Percentiles rank a stretch among this genome's conserved stretches.
phyloP scores from a whole-genome alignment of 1,284 basidiomycete species.

The Peniophora sp. region DNA sequence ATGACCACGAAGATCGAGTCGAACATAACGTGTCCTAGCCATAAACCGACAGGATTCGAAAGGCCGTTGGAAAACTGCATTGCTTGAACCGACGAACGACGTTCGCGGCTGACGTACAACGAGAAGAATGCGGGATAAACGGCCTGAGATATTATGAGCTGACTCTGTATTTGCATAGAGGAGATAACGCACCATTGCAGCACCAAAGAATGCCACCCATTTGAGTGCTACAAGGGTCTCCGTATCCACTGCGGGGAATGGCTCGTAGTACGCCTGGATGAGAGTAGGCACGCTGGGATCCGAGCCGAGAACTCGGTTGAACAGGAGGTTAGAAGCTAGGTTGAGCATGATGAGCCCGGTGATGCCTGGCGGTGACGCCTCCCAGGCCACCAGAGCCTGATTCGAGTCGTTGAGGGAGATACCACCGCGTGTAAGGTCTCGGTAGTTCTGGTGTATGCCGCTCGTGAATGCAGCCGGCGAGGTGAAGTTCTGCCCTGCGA shows the following conservation, averaged over 20 bases:
- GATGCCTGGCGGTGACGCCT: constrained; percentile 44
- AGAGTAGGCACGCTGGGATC: constrained; percentile 26
- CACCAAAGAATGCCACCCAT: constrained; percentile 64
- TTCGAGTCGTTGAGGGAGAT: constrained; percentile 42
- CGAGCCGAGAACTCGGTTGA: constrained; percentile 50
- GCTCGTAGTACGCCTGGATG: constrained; percentile 47
- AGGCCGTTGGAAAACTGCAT: constrained; percentile 78
- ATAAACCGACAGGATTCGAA: constrained; percentile 62
- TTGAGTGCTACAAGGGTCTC: constrained; percentile 54
- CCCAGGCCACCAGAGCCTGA: constrained; percentile 53
- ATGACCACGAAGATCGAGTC: constrained; percentile 57
- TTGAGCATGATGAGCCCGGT: constrained; percentile 58
- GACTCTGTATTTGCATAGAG: not conserved
- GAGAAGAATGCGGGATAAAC: constrained; percentile 77
- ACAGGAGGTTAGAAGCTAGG: constrained; percentile 57
- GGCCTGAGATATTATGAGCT: constrained; percentile 29
- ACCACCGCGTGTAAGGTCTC: constrained; percentile 49
- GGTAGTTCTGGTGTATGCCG: constrained; percentile 38
- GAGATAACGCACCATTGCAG: constrained; percentile 46
- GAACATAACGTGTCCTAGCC: constrained; percentile 75
- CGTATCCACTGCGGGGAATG: constrained; percentile 43
- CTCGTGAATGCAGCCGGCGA: constrained; percentile 50
- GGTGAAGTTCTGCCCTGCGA: constrained; percentile 27
- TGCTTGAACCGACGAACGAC: constrained; percentile 61
- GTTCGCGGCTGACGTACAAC: constrained; percentile 66